Base-by-base conservation (phyloP, 202 grass and related monocot species). In the Carex sylvatica region DNA sequence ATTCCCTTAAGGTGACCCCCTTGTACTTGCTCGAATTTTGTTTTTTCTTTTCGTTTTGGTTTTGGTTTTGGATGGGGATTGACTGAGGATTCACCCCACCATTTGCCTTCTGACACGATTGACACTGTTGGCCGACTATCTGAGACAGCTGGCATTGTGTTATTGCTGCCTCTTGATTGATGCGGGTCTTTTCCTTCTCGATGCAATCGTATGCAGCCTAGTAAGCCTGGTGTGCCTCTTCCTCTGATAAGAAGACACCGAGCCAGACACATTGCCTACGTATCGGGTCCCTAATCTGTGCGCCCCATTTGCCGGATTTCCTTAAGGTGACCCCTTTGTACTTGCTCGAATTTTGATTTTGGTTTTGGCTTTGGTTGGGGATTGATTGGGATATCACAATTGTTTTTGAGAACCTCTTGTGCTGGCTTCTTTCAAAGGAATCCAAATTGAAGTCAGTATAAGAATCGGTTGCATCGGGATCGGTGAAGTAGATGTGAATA, bases 211-310 rank as follows among this genome's bases (percentile, higher is more conserved):
- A 55, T 67, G 84, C 68, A 56, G 80, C 68, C 54, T 86, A 52
- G 70, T 91, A 91, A 11, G 88, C 90, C 0, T 78, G 74, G 47
- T 87, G 79, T 1, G 93, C 93, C 0, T 6, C 86, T 85, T 92
- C 90, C 83, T 91, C 93, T 9, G 84, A 86, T 58, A 11, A 19
- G 80, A 86, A 95, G 24, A 90, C 84, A 59, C 93, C 90, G 2
- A 95, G 86, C 93, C 88, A 95, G 15, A 71, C 28, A 12, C 93
- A 72, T 28, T 42, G 23, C 86, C 86, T 35, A 9, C 76, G 86
- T 22, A 92, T 65, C 5, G 90, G 93, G 73, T 95, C 88, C 18
- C 90, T 86, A 20, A 95, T 95, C 83, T 95, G 90, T 0, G 90
- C 90, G 4, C 88, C 93, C 93, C 93, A 95, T 62, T 65, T 79